phyloP scores from a whole-genome alignment of 129 eudicot species.

The Helichrysum umbraculigerum region DNA sequence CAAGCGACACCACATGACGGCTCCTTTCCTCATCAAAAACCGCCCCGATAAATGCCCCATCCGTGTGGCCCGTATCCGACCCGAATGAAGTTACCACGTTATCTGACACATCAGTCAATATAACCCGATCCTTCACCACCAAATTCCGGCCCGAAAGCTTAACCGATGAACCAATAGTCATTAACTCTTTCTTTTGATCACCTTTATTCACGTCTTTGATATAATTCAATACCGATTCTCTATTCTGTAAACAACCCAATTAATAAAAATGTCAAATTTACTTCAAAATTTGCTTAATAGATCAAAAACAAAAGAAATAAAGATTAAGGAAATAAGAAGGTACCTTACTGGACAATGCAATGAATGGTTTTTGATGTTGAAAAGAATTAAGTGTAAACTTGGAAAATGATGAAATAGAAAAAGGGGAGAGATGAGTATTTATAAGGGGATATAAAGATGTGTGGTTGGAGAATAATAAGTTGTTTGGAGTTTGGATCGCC shows the following conservation, averaged over 20 bases:
- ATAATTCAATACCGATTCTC: constrained; percentile 24
- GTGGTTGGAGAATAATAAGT: constrained; percentile 10
- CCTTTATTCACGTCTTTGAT: constrained; percentile 17
- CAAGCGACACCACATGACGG: constrained; percentile 66
- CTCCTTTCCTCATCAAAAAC: constrained; percentile 46
- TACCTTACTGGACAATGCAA: constrained; percentile 27
- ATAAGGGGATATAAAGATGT: constrained; percentile 27
- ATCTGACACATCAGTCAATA: constrained; percentile 61
- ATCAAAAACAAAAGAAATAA: not conserved
- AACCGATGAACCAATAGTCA: constrained; percentile 72
- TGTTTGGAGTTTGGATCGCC: constrained; percentile 33
- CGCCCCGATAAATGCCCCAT: constrained; percentile 67
- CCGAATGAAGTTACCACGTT: constrained; percentile 53
- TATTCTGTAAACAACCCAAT: constrained; percentile 29
- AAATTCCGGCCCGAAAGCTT: constrained; percentile 49
- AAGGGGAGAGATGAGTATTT: constrained; percentile 18
- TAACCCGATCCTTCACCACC: constrained; percentile 53
- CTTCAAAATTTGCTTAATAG: not conserved
- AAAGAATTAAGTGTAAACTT: constrained; percentile 19
- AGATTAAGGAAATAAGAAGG: not conserved
- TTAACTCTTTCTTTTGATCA: constrained; percentile 25
- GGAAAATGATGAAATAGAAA: constrained; percentile 15
- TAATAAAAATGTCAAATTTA: not conserved
- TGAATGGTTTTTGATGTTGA: constrained; percentile 16
- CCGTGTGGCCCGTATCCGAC: constrained; percentile 52